Evolutionary conservation across 2,329 filamentous ascomycete species (phyloP), one percentile per base, ranked within the genome.

Genomic region (Ophiostoma novo-ulmi): DNA sequence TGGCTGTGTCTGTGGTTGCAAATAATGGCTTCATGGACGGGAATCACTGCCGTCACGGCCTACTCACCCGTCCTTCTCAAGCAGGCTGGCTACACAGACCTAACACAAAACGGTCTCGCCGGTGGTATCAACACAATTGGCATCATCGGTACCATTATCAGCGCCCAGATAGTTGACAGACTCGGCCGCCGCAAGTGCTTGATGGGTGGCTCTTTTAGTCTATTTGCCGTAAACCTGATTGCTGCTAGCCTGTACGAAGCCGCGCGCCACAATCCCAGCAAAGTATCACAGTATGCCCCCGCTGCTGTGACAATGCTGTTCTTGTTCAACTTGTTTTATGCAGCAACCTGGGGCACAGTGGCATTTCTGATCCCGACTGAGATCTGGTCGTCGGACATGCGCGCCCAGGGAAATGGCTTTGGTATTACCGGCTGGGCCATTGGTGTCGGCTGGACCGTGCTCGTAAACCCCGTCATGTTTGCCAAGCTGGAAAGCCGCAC

Each of bases 361-460:
- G 82, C 83, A 2, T 85, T 84, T 73, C 76, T 85, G 7, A 75
- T 84, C 4, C 83, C 82, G 0, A 86, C 85, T 0, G 85, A 88
- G 76, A 86, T 88, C 71, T 88, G 85, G 77, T 82, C 85, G 0
- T 83, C 81, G 20, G 83, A 85, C 63, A 81, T 87, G 69, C 81
- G 86, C 31, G 85, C 85, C n/a, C 83, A 87, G 75, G 86, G 85
- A 8, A 85, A 87, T 75, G 84, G 84, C 8, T 87, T 88, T 73
- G 83, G 83, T 22, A 86, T 88, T 71, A 84, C 84, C 1, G 85
- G 85, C 1, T 88, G 86, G 85, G 85, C 86, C 22, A 81, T 86
- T 71, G 86, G 85, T 52, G 82, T 84, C 10, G 85, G 85, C 48
- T 82, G 83, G 82, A 86, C 85, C 1, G 80, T 80, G 1, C 78